Percentiles rank a stretch among this genome's conserved stretches.
Conservation (phyloP, 345 rosid species). For the Geranium brycei region DNA sequence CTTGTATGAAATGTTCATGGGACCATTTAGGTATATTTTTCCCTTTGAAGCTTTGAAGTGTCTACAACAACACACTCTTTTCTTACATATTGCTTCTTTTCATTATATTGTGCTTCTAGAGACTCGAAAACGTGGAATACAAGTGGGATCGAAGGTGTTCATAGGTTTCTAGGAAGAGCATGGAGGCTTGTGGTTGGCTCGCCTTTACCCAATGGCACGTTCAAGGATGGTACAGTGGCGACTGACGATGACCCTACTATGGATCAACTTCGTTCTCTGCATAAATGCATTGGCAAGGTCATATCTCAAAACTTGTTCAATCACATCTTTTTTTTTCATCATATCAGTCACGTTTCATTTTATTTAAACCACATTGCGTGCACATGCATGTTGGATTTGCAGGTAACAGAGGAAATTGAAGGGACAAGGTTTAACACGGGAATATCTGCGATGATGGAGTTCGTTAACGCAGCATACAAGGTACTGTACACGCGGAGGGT, state of each 20-base stretch:
- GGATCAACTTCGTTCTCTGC: slow-evolving; percentile 64
- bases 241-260: slow-evolving; percentile 51
- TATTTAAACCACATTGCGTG: background rate
- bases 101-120: slow-evolving; percentile 26
- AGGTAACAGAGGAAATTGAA: slow-evolving; percentile 88
- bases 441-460: slow-evolving; percentile 97
- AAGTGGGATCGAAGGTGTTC: slow-evolving; percentile 88
- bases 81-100: slow-evolving; percentile 5
- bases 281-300: slow-evolving; percentile 87
- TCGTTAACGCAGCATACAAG: slow-evolving; percentile 80
- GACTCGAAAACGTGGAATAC: slow-evolving; percentile 96
- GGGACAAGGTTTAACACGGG: slow-evolving; percentile 89
- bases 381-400: slow-evolving; percentile 4
- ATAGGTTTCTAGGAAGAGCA: slow-evolving; percentile 73
- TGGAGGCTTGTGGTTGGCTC: slow-evolving; percentile 80
- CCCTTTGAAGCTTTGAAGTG: background rate
- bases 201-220: slow-evolving; percentile 44
- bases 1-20: slow-evolving; percentile 96
- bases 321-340: background rate
- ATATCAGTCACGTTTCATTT: background rate
- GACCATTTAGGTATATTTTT: slow-evolving; percentile 61
- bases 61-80: background rate
- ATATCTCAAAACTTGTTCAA: background rate
- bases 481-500: slow-evolving; percentile 14
- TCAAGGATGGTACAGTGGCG: slow-evolving; percentile 46